These are phyloP conservation scores for Heliamphora pulchella DNA, from an alignment of 179 eudicot species.

Conservation along the genomic window DNA sequence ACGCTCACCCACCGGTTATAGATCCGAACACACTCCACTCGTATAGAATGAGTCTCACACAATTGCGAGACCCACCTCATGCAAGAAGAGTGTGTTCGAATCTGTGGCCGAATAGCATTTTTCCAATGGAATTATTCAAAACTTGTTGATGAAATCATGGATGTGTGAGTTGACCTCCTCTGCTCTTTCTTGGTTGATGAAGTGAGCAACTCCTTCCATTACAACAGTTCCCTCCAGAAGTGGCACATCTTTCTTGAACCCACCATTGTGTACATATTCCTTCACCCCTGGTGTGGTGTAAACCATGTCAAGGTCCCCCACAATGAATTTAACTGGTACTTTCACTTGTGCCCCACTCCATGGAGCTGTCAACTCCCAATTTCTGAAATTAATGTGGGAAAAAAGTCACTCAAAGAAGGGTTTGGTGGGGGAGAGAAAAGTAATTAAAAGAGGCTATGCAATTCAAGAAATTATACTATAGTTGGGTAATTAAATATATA, in stretches of 20 bases:
- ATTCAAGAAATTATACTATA: too few species aligned
- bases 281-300: constrained; percentile 60
- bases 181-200: constrained; percentile 69
- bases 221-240: constrained; percentile 51
- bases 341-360: constrained; percentile 60
- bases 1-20: too few species aligned
- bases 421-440: too few species aligned
- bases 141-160: constrained; percentile 43
- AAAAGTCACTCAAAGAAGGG: too few species aligned
- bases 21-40: too few species aligned
- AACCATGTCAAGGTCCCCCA: constrained; percentile 63
- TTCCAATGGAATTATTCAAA: constrained; percentile 15
- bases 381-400: constrained; percentile 28
- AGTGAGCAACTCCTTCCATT: constrained; percentile 68
- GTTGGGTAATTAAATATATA: too few species aligned
- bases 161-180: constrained; percentile 45
- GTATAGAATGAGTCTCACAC: too few species aligned
- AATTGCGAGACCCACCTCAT: too few species aligned
- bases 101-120: too few species aligned
- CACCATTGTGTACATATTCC: constrained; percentile 57
- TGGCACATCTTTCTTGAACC: constrained; percentile 72
- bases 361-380: constrained; percentile 70
- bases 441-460: too few species aligned
- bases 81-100: too few species aligned
- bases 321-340: constrained; percentile 55